These are phyloP conservation scores for Coemansia sp. DNA, from an alignment of 192 early-diverging fungal genomes.

Conservation along the genomic window DNA sequence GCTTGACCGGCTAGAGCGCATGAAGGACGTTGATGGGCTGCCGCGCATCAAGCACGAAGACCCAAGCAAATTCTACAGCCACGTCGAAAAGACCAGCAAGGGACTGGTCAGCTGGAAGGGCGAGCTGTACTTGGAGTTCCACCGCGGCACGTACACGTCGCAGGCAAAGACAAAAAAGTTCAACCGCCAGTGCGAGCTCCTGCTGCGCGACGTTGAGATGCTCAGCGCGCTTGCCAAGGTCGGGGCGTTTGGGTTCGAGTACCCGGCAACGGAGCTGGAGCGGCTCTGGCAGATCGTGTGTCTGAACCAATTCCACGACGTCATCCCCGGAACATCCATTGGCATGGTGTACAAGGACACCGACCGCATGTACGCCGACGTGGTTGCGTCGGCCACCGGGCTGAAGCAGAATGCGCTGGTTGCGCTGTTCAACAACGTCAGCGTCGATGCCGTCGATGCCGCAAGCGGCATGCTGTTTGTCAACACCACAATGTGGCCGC, in stretches of 20 bases:
- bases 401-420: slow-evolving; percentile 56
- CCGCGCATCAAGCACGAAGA: slow-evolving; percentile 72
- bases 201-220: slow-evolving; percentile 85
- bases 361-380: slow-evolving; percentile 49
- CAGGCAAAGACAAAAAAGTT: slow-evolving; percentile 82
- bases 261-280: slow-evolving; percentile 77
- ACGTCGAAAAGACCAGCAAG: slow-evolving; percentile 65
- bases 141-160: slow-evolving; percentile 96
- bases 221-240: slow-evolving; percentile 57
- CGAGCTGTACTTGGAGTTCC: slow-evolving; percentile 98
- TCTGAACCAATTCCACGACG: slow-evolving; percentile 97
- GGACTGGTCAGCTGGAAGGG: slow-evolving; percentile 89
- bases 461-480: slow-evolving; percentile 53
- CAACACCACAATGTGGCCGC: slow-evolving; percentile 70
- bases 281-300: slow-evolving; percentile 86
- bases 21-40: slow-evolving; percentile 76
- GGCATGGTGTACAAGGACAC: slow-evolving; percentile 90
- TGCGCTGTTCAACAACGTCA: slow-evolving; percentile 28
- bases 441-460: slow-evolving; percentile 4
- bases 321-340: slow-evolving; percentile 90
- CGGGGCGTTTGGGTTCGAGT: slow-evolving; percentile 37
- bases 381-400: slow-evolving; percentile 33
- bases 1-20: slow-evolving; percentile 78
- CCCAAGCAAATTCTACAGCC: slow-evolving; percentile 84
- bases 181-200: slow-evolving; percentile 82